Percentiles rank a stretch among this genome's conserved stretches.
Conservation (phyloP, 306 rosid species). For the Vachellia collinsii region DNA sequence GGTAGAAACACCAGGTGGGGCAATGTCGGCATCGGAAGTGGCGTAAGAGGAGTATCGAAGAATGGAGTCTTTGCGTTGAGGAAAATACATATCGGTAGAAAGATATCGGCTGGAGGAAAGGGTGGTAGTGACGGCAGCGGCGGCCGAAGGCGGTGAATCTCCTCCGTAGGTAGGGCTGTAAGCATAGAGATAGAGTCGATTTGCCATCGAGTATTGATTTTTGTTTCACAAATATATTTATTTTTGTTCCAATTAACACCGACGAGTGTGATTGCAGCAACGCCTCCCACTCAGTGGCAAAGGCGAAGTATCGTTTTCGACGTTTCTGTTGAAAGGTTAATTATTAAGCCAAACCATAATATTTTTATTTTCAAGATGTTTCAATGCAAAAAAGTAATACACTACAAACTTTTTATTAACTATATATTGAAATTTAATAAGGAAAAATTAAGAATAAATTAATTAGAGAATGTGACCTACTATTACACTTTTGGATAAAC, state of each 20-base stretch:
- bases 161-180: conserved; percentile 47
- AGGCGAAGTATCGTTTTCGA: neutral
- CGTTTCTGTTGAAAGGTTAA: neutral
- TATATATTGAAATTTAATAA: no score
- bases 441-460: no score
- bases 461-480: no score
- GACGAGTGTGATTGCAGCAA: neutral
- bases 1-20: conserved; percentile 45
- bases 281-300: neutral
- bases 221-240: neutral
- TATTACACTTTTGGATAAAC: no score
- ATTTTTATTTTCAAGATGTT: no score
- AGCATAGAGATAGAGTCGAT: conserved; percentile 46
- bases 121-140: conserved; percentile 23
- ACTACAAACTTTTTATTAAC: no score
- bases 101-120: conserved; percentile 37
- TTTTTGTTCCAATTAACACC: neutral
- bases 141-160: conserved; percentile 32
- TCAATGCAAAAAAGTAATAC: no score
- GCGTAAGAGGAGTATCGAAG: conserved; percentile 48
- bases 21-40: conserved; percentile 44
- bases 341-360: neutral
- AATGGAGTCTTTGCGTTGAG: conserved; percentile 37
- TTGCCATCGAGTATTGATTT: conserved; percentile 39
- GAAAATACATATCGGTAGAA: conserved; percentile 38